Evolutionary conservation across 169 alveolate genomes (phyloP), one percentile per base, ranked within the genome.

Genomic region (Cryptosporidium parvum): DNA sequence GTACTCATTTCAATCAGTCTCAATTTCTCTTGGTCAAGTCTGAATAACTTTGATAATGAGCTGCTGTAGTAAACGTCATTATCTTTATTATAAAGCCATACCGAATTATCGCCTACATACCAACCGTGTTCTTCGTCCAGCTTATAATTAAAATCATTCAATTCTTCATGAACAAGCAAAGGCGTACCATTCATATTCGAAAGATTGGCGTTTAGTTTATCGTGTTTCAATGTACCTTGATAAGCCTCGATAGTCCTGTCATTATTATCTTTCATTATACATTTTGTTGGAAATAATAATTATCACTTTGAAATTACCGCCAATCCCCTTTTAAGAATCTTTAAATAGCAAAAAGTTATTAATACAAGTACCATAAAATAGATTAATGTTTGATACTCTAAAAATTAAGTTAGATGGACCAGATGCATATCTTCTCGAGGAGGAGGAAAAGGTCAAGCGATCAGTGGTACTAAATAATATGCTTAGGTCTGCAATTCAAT

Each of bases 81-180:
- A 31, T 80, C 51, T 48, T 61, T 42, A 35, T 39, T 80, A 48
- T 80, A 80, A 26, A 80, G 61, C 75, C 80, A 80, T 39, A 18
- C 42, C 10, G 80, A 62, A 29, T 62, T 26, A 51, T 80, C 51
- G 39, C 48, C 56, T 16, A 80, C 62, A 80, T 39, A 80, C 89
- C 89, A 80, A 23, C 89, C 89, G 29, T 68, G n/a, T 33, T 59
- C 89, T 61, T 80, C 89, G 44, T 80, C 89, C 8, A 80, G 62
- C 16, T 45, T 61, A 39, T 80, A 80, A 37, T 65, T 37, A 23
- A 39, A 65, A 45, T 62, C 51, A 33, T 4, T 26, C 14, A 39
- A 21, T 18, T 45, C 44, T 23, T 44, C 65, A n/a, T 10, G 33
- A 6, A 12, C 16, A 4, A 70, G 44, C 14, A 37, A 56, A 16